Percentiles rank a stretch among this genome's conserved stretches.
Conservation (phyloP, 2,329 filamentous ascomycete species). For the Colletotrichum acutatum region DNA sequence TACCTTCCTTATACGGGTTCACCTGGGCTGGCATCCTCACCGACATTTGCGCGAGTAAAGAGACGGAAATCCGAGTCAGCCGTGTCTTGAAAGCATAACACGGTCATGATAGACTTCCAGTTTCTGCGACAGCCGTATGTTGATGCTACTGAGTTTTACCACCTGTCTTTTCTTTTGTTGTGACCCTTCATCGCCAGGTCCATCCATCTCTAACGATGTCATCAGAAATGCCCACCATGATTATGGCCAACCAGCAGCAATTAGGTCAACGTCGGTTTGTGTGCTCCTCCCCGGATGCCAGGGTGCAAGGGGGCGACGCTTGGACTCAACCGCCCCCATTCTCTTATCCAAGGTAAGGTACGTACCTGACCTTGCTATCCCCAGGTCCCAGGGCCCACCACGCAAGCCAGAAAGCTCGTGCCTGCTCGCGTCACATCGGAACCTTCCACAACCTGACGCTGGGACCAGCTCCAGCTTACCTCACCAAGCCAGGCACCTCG, state of each 20-base stretch:
- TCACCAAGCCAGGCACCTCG: neutral
- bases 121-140: neutral
- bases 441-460: slow-evolving; percentile 24
- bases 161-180: neutral
- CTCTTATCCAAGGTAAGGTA: slow-evolving; percentile 6
- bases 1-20: neutral
- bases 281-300: slow-evolving; percentile 15
- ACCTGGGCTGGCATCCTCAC: slow-evolving; percentile 5
- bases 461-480: slow-evolving; percentile 19
- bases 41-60: slow-evolving; percentile 25
- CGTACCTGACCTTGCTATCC: neutral
- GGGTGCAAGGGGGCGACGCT: neutral
- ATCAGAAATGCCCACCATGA: neutral
- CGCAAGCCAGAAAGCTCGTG: neutral
- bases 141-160: neutral
- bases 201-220: neutral
- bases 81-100: slow-evolving; percentile 8
- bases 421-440: slow-evolving; percentile 16
- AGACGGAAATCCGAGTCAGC: slow-evolving; percentile 22
- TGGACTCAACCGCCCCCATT: slow-evolving; percentile 10
- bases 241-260: neutral
- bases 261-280: slow-evolving; percentile 19
- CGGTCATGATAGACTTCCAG: neutral
- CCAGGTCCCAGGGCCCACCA: too few relatives aligned
- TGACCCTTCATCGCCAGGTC: neutral